Percentiles rank a stretch among this genome's conserved stretches.
phyloP scores from a whole-genome alignment of 768 basidiomycete genomes.

The Tubosaeta sp. region DNA sequence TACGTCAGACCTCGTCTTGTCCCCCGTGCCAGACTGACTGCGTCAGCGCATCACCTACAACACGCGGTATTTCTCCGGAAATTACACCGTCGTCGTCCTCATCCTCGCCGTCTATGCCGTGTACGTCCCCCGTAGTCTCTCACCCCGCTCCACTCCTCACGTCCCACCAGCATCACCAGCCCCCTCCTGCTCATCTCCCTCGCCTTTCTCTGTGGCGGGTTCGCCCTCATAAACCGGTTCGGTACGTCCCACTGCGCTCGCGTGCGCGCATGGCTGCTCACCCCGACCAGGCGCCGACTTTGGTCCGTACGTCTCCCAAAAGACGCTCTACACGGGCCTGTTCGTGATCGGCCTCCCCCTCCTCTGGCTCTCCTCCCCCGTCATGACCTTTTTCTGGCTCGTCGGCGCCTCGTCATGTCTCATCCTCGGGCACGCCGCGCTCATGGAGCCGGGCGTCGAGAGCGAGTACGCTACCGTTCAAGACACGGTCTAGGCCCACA shows the following conservation, averaged over 20 bases:
- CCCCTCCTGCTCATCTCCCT: constrained; percentile 78
- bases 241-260: constrained; percentile 46
- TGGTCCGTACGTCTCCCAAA: constrained; percentile 76
- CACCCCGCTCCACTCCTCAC: too few species aligned
- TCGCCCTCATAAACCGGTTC: constrained; percentile 82
- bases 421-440: constrained; percentile 79
- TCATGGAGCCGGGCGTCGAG: constrained; percentile 94
- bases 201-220: constrained; percentile 87
- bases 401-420: constrained; percentile 82
- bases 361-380: constrained; percentile 72
- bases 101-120: constrained; percentile 81
- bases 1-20: too few species aligned
- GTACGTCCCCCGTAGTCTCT: constrained; percentile 46
- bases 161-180: constrained; percentile 75
- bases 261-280: not conserved
- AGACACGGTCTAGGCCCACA: constrained; percentile 48
- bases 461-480: constrained; percentile 85
- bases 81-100: constrained; percentile 79
- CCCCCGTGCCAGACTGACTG: not conserved
- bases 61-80: constrained; percentile 87
- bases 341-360: constrained; percentile 92
- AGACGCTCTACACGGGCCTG: constrained; percentile 80
- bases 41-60: constrained; percentile 86
- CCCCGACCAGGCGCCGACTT: constrained; percentile 65
- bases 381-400: constrained; percentile 90